Conservation (phyloP, 148 eudicot species). For the Persicaria maculosa region DNA sequence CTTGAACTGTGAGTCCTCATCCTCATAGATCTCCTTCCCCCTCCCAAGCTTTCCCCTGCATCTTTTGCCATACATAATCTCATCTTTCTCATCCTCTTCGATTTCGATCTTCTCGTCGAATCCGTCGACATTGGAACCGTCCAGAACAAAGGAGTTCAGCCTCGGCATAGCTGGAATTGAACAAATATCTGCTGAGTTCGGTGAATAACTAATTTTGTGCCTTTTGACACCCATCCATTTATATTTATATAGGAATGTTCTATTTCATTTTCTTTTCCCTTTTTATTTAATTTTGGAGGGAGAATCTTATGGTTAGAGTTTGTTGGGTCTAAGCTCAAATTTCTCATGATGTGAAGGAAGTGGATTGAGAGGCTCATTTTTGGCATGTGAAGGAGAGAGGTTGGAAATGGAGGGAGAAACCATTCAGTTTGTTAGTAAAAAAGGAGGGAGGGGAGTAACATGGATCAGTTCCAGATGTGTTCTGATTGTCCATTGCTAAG, state of each 20-base stretch:
- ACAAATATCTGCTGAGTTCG: not conserved
- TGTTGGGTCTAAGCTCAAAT: constrained; percentile 24
- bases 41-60: constrained; percentile 15
- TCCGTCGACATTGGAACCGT: constrained; percentile 21
- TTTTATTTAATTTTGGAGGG: not conserved
- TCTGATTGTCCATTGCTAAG: constrained; percentile 25
- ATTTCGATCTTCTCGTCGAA: constrained; percentile 17
- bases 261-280: too few species aligned
- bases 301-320: constrained; percentile 18
- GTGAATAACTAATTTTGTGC: constrained; percentile 11
- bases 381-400: constrained; percentile 22
- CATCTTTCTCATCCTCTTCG: constrained; percentile 1
- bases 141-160: not conserved
- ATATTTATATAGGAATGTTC: not conserved
- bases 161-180: not conserved
- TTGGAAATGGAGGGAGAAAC: not conserved
- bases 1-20: constrained; percentile 30
- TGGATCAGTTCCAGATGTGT: constrained; percentile 21
- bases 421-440: constrained; percentile 34
- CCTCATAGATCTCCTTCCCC: constrained; percentile 13
- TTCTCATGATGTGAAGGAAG: constrained; percentile 18
- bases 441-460: not conserved
- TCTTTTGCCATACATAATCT: constrained; percentile 3
- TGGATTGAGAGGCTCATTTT: constrained; percentile 18
- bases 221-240: not conserved